Base-by-base conservation (phyloP, 1,284 basidiomycete genomes). In the Tremellales sp. region DNA sequence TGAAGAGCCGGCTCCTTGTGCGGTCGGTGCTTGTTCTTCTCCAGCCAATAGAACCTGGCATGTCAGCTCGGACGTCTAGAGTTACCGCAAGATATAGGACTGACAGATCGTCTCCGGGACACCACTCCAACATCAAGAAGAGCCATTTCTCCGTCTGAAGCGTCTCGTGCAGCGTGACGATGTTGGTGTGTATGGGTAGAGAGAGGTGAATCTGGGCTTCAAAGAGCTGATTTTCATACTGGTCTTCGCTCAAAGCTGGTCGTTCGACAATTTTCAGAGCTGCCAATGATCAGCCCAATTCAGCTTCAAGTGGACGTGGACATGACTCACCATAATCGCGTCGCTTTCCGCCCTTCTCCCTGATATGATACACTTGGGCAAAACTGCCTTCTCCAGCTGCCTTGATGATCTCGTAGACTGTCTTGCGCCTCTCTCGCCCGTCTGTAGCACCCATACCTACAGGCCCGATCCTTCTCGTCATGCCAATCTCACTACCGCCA, bases 201-300 rank as follows among this genome's bases (percentile, higher is more conserved):
- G 89, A 92, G 70, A 97, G 90, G 73, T 98, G 94, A 54, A 98
- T 89, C 40, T 84, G 89, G 42, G 92, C 92, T 82, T 96, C 92
- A 62, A 88, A 83, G 75, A 92, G 80, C 75, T 96, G 92, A 3
- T 89, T 84, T 35, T 81, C 82, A 64, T 93, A 79, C 58, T 87
- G 85, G 50, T 93, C 89, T 60, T 85, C 81, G 73, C 88, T 84
- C 57, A 94, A 83, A 77, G 94, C 86, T 45, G 85, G 86, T 74
- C 94, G 97, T 70, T 88, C 92, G 52, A 98, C 79, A 73, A 91
- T 90, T 79, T 98, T 98, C 76, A 98, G 83, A 17, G 94, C 93
- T 73, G 48, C 19, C 13, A 2, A 12, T n/a, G 6, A 21, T 51
- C 48, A 51, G 52, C 46, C 31, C 15, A 8, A 40, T 8, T 43